Conservation (phyloP, 306 rosid genomes). For the Vigna radiata region DNA sequence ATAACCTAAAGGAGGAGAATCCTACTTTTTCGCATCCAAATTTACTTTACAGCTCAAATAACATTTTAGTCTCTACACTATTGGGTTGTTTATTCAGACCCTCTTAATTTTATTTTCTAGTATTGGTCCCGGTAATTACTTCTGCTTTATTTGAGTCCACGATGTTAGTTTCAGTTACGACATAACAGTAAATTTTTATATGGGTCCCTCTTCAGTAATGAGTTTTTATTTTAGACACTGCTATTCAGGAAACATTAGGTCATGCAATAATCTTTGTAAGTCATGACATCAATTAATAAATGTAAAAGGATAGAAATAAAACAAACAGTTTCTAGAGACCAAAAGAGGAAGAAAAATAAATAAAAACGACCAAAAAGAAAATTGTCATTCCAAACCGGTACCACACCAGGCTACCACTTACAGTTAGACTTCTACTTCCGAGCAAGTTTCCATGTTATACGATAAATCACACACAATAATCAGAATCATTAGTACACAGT, state of each 20-base stretch:
- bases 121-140: neutral
- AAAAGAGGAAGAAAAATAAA: neutral
- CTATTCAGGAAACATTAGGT: neutral
- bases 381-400: constrained; percentile 5
- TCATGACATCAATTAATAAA: neutral
- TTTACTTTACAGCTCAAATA: neutral
- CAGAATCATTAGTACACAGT: constrained; percentile 16
- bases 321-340: neutral
- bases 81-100: neutral
- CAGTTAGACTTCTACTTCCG: neutral
- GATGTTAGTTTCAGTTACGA: neutral
- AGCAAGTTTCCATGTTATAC: neutral
- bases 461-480: constrained; percentile 2
- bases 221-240: neutral
- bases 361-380: neutral
- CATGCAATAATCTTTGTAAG: neutral
- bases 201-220: neutral
- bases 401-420: neutral
- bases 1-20: neutral
- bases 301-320: neutral
- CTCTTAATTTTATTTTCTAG: neutral
- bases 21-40: neutral
- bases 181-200: neutral
- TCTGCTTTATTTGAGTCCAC: neutral
- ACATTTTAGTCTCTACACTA: neutral